phyloP scores from a whole-genome alignment of 1,139 yeast genomes.

The Pneumocystis jirovecii region DNA sequence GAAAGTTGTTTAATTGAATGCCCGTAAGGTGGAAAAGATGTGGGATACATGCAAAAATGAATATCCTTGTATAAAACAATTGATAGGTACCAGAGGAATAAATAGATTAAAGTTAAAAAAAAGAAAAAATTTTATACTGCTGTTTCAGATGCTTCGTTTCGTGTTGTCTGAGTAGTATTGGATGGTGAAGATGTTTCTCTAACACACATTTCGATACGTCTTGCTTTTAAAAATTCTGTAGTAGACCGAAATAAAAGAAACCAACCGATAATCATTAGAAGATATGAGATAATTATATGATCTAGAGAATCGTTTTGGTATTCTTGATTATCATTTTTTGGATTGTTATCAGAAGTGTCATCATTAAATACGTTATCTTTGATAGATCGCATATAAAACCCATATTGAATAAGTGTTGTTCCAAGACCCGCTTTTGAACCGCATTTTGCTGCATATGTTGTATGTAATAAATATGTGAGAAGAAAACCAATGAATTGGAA shows the following conservation, averaged over 20 bases:
- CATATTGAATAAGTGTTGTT: slow-evolving; percentile 62
- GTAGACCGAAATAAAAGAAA: slow-evolving; percentile 52
- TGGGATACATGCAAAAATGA: background rate
- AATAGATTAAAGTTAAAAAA: background rate
- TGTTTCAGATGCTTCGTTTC: slow-evolving; percentile 8
- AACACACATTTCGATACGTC: slow-evolving; percentile 55
- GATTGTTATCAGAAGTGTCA: slow-evolving; percentile 15
- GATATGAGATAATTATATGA: slow-evolving; percentile 30
- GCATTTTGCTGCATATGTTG: slow-evolving; percentile 93
- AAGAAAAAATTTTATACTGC: slow-evolving; percentile 3
- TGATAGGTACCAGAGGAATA: background rate
- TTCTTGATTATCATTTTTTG: slow-evolving; percentile 25
- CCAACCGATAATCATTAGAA: slow-evolving; percentile 52
- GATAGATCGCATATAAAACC: slow-evolving; percentile 52
- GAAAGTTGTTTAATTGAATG: background rate
- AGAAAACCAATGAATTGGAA: slow-evolving; percentile 91
- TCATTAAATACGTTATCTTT: slow-evolving; percentile 24
- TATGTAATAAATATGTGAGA: slow-evolving; percentile 76
- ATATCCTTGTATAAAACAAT: background rate
- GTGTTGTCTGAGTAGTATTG: slow-evolving; percentile 4
- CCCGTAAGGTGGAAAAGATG: background rate
- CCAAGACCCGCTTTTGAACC: slow-evolving; percentile 94
- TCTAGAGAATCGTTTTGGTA: slow-evolving; percentile 12
- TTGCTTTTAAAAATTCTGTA: slow-evolving; percentile 59
- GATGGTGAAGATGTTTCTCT: slow-evolving; percentile 20